Base-by-base conservation (phyloP, 106 monocot genomes). In the Allium fistulosum region DNA sequence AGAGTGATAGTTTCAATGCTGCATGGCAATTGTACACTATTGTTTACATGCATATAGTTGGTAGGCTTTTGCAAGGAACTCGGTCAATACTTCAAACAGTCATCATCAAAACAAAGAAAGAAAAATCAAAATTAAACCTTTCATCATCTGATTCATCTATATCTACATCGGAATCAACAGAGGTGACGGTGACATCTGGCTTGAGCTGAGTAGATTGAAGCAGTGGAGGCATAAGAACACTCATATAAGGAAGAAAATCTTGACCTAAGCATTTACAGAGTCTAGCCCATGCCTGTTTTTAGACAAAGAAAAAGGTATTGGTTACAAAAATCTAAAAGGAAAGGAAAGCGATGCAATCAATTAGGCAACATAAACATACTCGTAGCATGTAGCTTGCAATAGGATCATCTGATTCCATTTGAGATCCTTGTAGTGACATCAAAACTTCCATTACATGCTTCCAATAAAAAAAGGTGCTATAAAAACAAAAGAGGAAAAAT, bases 211-310 rank as follows among this genome's bases (percentile, higher is more conserved):
- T 92, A 77, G 97, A 97, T 65, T 83, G 84, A 65, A 97, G 89
- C 50, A 97, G 77, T 16, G 97, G 97, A 11, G 97, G 97, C 89
- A 97, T 97, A 26, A 97, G 92, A 61, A 97, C 92, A 70, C 74
- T 97, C 97, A 97, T 92, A 78, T 97, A 97, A 11, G 97, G 97
- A 64, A 97, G 88, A 74, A 97, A 97, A 79, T 97, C 97, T 70
- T 97, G 97, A 15, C 97, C 97, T 45, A 97, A 72, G 68, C 97
- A 97, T 75, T 90, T 97, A 82, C 97, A 97, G 59, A 97, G 86
- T 62, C 97, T 86, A 45, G 97, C 92, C 97, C 97, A 97, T 71
- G 92, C 97, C 97, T 97, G 51, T 11, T 47, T 48, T 27, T 7
- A 74, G 22, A 22, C 22, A 22, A 22, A 22, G 22, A 22, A 22